Base-by-base conservation (phyloP, 2,329 filamentous ascomycete species). In the Fusarium redolens region DNA sequence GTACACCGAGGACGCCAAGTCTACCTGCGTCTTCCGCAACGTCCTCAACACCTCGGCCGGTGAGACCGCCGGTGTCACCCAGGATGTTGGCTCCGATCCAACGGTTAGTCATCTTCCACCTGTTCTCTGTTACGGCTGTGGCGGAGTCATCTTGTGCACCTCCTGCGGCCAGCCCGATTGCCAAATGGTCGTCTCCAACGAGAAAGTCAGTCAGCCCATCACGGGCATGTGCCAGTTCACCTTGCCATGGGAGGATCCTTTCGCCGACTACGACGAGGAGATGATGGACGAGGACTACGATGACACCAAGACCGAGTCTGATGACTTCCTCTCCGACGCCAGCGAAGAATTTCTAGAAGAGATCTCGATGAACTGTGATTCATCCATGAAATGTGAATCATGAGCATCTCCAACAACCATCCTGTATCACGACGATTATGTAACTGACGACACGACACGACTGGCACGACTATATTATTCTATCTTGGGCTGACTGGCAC, bases 71-170 rank as follows among this genome's bases (percentile, higher is more conserved):
- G 96, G 97, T 85, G 96, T 98, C 78, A 98, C 96, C 70, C 94
- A 97, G 84, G 97, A 99, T 85, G 95, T 99, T 79, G 94, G 92
- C 81, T 95, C 94, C 80, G 96, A 99, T 89, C 96, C 96, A 84
- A 99, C 97, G 91, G 96, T 99, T 92, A 90, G 96, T 97, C 81
- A 84, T 77, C 76, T 82, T 80, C 79, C 82, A 79, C 80, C 79
- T 70, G 73, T 82, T 64, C 72, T 84, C 68, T 89, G 86, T 80
- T 79, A 86, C 60, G 79, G 82, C 67, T 89, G 87, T 76, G 86
- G 86, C 72, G 62, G 70, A 61, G 75, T 85, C 69, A 81, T 88
- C 66, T 76, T 78, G 51, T 88, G 86, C 79, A 78, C 75, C 67
- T 79, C 77, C 31, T 87, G 86, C 69, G 79, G 79, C 40, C 70